These are phyloP conservation scores for Immersiella caudata DNA, from an alignment of 495 filamentous ascomycete genomes.

Conservation along the genomic window DNA sequence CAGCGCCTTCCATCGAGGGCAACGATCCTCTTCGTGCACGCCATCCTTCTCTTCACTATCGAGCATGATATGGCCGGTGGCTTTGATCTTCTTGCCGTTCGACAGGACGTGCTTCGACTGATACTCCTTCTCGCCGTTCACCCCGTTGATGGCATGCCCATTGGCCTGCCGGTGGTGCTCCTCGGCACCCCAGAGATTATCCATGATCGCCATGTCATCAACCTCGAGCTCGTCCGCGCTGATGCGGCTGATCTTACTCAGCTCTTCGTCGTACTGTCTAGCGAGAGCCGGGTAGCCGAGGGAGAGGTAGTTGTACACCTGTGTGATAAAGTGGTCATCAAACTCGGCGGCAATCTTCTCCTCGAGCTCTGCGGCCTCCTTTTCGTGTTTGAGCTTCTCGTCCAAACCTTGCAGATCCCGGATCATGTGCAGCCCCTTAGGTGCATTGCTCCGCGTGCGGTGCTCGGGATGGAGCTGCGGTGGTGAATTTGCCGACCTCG, in stretches of 20 bases:
- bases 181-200: conserved; percentile 58
- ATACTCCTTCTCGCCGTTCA: conserved; percentile 33
- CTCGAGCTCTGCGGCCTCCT: conserved; percentile 51
- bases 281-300: conserved; percentile 86
- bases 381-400: conserved; percentile 51
- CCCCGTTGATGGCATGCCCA: conserved; percentile 25
- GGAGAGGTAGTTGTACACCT: conserved; percentile 95
- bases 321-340: conserved; percentile 81
- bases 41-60: conserved; percentile 41
- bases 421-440: conserved; percentile 51
- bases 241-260: conserved; percentile 75
- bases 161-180: conserved; percentile 24
- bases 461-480: conserved; percentile 30
- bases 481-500: conserved; percentile 18
- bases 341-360: conserved; percentile 67
- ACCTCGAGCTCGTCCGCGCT: conserved; percentile 64
- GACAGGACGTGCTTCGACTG: conserved; percentile 5
- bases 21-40: conserved; percentile 43
- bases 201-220: conserved; percentile 68
- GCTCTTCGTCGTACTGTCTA: conserved; percentile 77
- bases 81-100: conserved; percentile 25
- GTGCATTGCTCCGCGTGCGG: conserved; percentile 33
- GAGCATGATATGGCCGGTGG: conserved; percentile 41
- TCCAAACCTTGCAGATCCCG: conserved; percentile 50
- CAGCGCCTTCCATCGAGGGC: conserved; percentile 77